Evolutionary conservation across 495 filamentous ascomycete genomes (phyloP).

Genomic region (Tuber umbilicatum): DNA sequence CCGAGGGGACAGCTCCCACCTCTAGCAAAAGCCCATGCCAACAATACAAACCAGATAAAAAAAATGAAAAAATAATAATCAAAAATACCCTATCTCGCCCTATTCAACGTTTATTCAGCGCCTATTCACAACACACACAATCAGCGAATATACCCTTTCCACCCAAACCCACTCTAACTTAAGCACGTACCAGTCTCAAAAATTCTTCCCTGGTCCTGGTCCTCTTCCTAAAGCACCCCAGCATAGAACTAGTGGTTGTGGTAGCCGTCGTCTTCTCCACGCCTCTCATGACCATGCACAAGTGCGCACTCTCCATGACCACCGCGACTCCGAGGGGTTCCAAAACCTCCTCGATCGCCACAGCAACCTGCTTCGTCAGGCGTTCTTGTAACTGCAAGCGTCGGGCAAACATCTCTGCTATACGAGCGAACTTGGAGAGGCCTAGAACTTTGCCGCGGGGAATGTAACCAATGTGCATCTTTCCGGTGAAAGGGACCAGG

Average conservation of each 20-base stretch:
- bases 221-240: constrained; percentile 87
- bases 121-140: neutral
- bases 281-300: constrained; percentile 87
- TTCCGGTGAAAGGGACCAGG: constrained; percentile 88
- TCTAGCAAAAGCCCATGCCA: neutral
- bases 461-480: constrained; percentile 99
- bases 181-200: constrained; percentile 37
- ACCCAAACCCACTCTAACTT: neutral
- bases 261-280: constrained; percentile 79
- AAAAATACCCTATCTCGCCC: neutral
- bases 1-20: neutral
- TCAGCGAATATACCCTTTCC: neutral
- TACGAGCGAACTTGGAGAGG: constrained; percentile 85
- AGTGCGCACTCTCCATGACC: constrained; percentile 90
- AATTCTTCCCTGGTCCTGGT: constrained; percentile 94
- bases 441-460: constrained; percentile 77
- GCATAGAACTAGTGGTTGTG: constrained; percentile 91
- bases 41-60: neutral
- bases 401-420: constrained; percentile 92
- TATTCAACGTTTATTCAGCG: neutral
- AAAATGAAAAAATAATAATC: neutral
- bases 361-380: constrained; percentile 87
- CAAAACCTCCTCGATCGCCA: constrained; percentile 82
- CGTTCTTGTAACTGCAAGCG: constrained; percentile 90
- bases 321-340: constrained; percentile 88